Percentiles rank a stretch among this genome's conserved stretches.
phyloP scores from a whole-genome alignment of 2,329 filamentous ascomycete species.

The Fusarium paranaense region DNA sequence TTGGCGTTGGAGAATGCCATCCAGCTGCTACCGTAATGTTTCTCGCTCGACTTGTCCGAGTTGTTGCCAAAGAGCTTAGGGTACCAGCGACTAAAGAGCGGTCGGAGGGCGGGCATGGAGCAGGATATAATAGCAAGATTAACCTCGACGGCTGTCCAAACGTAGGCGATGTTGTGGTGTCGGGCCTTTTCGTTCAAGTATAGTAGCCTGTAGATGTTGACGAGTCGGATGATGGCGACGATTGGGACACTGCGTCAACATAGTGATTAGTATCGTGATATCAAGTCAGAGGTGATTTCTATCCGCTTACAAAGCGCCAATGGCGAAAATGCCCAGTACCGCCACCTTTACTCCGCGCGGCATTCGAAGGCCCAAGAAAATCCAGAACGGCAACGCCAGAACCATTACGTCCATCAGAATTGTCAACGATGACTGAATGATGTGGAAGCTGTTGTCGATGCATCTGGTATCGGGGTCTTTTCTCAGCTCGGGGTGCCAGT shows the following conservation, averaged over 20 bases:
- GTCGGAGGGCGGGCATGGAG: background rate
- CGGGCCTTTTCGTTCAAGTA: background rate
- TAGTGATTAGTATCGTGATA: background rate
- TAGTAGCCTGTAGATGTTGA: background rate
- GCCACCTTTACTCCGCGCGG: constrained; percentile 52
- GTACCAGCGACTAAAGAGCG: background rate
- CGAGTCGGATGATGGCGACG: background rate
- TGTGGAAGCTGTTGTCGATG: constrained; percentile 48
- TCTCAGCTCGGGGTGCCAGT: constrained; percentile 45
- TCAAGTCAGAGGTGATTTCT: background rate
- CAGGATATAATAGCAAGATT: background rate
- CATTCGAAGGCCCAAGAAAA: constrained; percentile 55
- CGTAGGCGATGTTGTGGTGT: background rate
- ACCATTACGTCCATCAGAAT: constrained; percentile 56
- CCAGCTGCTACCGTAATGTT: background rate
- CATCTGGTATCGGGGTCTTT: constrained; percentile 46
- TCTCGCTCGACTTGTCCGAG: background rate
- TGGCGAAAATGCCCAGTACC: constrained; percentile 53
- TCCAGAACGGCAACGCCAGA: constrained; percentile 53
- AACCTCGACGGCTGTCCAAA: background rate
- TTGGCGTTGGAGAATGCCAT: background rate
- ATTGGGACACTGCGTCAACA: background rate
- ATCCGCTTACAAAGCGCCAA: constrained; percentile 50
- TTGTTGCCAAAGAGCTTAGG: background rate
- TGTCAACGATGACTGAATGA: constrained; percentile 52